These are phyloP conservation scores for Delitschia confertaspora DNA, from an alignment of 495 filamentous ascomycete species.

Conservation along the genomic window DNA sequence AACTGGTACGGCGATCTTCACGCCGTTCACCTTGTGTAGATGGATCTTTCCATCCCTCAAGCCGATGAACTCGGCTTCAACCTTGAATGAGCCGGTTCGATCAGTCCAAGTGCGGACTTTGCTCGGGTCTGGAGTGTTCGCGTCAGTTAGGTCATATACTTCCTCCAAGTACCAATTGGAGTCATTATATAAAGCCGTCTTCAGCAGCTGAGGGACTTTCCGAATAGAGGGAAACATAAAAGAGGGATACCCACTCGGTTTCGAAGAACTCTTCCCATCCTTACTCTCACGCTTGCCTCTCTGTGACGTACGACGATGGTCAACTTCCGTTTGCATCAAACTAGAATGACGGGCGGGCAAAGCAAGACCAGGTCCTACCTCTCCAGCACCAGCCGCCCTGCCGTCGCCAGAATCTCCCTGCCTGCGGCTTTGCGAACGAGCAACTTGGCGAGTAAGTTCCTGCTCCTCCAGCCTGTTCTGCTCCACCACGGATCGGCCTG, in stretches of 20 bases:
- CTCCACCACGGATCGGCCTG: slow-evolving; percentile 63
- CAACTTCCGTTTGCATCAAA: slow-evolving; percentile 47
- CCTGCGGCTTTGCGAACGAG: too few relatives aligned
- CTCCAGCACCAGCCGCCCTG: slow-evolving; percentile 48
- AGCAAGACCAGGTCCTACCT: slow-evolving; percentile 68
- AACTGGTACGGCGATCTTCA: slow-evolving; percentile 95
- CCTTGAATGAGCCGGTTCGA: slow-evolving; percentile 87
- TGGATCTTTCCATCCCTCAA: slow-evolving; percentile 93
- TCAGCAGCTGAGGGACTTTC: too few relatives aligned
- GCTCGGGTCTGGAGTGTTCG: slow-evolving; percentile 65
- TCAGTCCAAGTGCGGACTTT: slow-evolving; percentile 93
- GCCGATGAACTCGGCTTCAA: slow-evolving; percentile 94
- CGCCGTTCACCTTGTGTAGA: slow-evolving; percentile 92
- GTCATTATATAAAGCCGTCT: too few relatives aligned
- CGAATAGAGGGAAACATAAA: not conserved
- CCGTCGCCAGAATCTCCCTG: too few relatives aligned
- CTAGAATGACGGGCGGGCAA: slow-evolving; percentile 63
- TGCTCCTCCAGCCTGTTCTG: slow-evolving; percentile 80
- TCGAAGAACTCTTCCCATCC: slow-evolving; percentile 39
- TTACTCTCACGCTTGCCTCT: slow-evolving; percentile 59
- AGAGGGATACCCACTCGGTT: slow-evolving; percentile 59
- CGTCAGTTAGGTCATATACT: too few relatives aligned
- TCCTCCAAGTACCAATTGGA: slow-evolving; percentile 1
- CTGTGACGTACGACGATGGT: slow-evolving; percentile 55
- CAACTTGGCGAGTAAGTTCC: slow-evolving; percentile 66